phyloP scores from a whole-genome alignment of 2,329 filamentous ascomycete species.

The Diaporthe ilicicola region DNA sequence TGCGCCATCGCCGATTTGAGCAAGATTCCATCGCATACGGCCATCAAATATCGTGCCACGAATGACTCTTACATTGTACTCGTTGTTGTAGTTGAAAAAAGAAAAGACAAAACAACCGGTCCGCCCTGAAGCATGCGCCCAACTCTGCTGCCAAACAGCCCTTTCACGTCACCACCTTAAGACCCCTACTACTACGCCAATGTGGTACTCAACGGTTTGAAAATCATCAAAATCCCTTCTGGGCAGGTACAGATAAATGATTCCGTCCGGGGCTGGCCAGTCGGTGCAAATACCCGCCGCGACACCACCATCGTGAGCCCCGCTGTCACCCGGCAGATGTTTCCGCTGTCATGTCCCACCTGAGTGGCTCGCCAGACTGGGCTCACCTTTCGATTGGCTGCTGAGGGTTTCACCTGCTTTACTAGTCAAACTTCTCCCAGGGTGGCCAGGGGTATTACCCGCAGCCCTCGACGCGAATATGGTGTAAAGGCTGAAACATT shows the following conservation, averaged over 20 bases:
- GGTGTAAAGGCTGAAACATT: constrained; percentile 22
- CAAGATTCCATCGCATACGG: not conserved
- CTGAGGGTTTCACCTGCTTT: not conserved
- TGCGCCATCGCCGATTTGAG: not conserved
- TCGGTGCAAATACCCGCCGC: not conserved
- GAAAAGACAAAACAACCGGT: too few species aligned
- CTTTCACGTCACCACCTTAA: not conserved
- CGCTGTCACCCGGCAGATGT: constrained; percentile 12
- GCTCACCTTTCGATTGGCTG: constrained; percentile 8
- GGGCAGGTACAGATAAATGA: not conserved
- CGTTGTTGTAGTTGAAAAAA: not conserved
- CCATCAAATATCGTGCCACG: not conserved
- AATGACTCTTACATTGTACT: not conserved
- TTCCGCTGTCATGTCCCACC: constrained; percentile 18
- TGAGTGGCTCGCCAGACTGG: constrained; percentile 14
- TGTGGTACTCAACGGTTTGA: not conserved
- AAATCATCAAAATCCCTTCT: not conserved
- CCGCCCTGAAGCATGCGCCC: not conserved
- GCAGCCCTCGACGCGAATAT: constrained; percentile 7
- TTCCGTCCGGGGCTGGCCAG: not conserved
- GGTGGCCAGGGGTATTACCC: not conserved
- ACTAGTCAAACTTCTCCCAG: constrained; percentile 9
- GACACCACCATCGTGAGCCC: not conserved
- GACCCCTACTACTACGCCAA: not conserved
- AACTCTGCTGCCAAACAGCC: not conserved